These are phyloP conservation scores for Magnaporthales sp. DNA, from an alignment of 2,329 filamentous ascomycete genomes.

Conservation along the genomic window DNA sequence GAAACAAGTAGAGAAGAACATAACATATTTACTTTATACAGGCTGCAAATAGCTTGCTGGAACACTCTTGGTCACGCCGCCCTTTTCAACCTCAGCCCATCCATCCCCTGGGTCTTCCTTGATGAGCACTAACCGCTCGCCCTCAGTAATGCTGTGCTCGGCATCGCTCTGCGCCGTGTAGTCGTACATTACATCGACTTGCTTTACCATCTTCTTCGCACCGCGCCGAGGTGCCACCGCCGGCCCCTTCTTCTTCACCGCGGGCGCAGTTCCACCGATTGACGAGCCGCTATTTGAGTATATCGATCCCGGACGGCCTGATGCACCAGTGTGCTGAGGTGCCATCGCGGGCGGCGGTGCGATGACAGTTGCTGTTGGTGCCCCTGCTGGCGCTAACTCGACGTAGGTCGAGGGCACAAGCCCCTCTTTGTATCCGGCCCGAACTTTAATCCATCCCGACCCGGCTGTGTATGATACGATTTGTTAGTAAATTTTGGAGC, in stretches of 20 bases:
- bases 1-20: not conserved
- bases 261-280: constrained; percentile 31
- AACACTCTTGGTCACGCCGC: constrained; percentile 77
- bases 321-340: constrained; percentile 35
- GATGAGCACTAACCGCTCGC: constrained; percentile 84
- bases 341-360: constrained; percentile 31
- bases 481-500: constrained; percentile 20
- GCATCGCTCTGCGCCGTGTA: constrained; percentile 78
- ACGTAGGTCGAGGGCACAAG: constrained; percentile 83
- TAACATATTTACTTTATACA: constrained; percentile 36
- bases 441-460: constrained; percentile 83
- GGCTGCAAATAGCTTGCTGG: constrained; percentile 88
- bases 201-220: constrained; percentile 78
- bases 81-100: constrained; percentile 94
- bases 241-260: constrained; percentile 76
- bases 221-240: constrained; percentile 84
- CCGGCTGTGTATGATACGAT: constrained; percentile 52
- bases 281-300: constrained; percentile 74
- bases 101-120: constrained; percentile 85
- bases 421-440: constrained; percentile 65
- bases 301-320: constrained; percentile 59
- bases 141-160: constrained; percentile 85
- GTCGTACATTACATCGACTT: constrained; percentile 88
- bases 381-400: constrained; percentile 46
- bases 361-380: not conserved